These are phyloP conservation scores for Corynascus novoguineensis DNA, from an alignment of 495 filamentous ascomycete genomes.

Conservation along the genomic window DNA sequence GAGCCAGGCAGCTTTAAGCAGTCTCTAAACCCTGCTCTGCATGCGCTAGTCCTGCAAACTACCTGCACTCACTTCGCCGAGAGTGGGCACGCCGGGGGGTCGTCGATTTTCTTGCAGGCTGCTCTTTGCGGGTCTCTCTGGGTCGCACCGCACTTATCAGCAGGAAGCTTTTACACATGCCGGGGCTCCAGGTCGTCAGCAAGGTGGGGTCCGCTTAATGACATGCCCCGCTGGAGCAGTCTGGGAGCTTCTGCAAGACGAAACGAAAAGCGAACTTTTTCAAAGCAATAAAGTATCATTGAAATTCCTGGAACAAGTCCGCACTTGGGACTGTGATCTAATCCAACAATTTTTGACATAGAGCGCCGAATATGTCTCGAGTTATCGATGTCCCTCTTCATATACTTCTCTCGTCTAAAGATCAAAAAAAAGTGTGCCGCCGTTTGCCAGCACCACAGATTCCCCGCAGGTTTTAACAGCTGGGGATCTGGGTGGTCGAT, in stretches of 20 bases:
- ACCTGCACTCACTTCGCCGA: constrained; percentile 7
- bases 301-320: too few relatives aligned
- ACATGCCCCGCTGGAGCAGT: not conserved
- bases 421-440: too few relatives aligned
- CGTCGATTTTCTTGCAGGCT: not conserved
- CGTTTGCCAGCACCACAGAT: not conserved
- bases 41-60: not conserved
- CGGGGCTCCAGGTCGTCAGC: not conserved
- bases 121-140: not conserved
- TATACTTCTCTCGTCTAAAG: too few relatives aligned
- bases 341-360: too few relatives aligned
- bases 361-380: too few relatives aligned
- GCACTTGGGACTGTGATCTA: too few relatives aligned
- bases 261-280: not conserved
- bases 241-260: not conserved
- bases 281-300: too few relatives aligned
- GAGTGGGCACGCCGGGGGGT: not conserved
- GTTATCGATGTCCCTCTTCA: too few relatives aligned
- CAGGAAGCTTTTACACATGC: not conserved
- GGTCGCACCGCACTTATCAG: constrained; percentile 1
- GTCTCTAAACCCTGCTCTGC: not conserved
- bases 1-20: constrained; percentile 2
- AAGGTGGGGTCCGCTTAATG: not conserved
- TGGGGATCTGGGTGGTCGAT: not conserved
- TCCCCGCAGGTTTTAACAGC: not conserved